A percentile compares a stretch with the other conserved stretches of the same genome.
Conservation (phyloP, 108 stramenopile species). For the Fragilariopsis cylindrus region DNA sequence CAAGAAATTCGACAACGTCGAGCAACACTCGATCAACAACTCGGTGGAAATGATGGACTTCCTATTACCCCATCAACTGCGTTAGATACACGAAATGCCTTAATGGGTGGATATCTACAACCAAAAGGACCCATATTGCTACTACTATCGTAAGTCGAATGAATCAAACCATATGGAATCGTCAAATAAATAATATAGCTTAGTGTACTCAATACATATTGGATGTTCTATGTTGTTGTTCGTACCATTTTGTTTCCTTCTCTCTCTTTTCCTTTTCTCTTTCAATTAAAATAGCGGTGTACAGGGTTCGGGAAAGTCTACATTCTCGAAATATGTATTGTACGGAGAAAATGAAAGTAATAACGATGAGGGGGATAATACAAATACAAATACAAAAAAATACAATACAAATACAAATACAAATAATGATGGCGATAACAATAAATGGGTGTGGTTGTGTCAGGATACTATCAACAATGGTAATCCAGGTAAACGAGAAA, state of each 20-base stretch:
- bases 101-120: conserved; percentile 56
- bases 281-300: conserved; percentile 34
- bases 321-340: conserved; percentile 55
- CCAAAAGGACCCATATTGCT: too few relatives aligned
- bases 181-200: too few relatives aligned
- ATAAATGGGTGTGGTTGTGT: conserved; percentile 61
- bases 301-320: conserved; percentile 78
- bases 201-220: too few relatives aligned
- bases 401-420: neutral
- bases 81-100: conserved; percentile 45
- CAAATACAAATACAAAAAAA: neutral
- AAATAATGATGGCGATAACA: neutral
- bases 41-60: conserved; percentile 3
- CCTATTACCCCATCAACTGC: conserved; percentile 25
- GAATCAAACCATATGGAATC: too few relatives aligned
- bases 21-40: conserved; percentile 4
- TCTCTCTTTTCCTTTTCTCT: too few relatives aligned
- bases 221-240: too few relatives aligned
- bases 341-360: neutral
- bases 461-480: conserved; percentile 87
- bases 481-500: conserved; percentile 69
- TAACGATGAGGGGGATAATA: neutral
- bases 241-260: too few relatives aligned
- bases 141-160: too few relatives aligned
- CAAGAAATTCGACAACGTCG: conserved; percentile 31